Evolutionary conservation across 371 early-diverging fungal species (phyloP), one percentile per base, ranked within the genome.

Genomic region (Conidiobolus incongruus): DNA sequence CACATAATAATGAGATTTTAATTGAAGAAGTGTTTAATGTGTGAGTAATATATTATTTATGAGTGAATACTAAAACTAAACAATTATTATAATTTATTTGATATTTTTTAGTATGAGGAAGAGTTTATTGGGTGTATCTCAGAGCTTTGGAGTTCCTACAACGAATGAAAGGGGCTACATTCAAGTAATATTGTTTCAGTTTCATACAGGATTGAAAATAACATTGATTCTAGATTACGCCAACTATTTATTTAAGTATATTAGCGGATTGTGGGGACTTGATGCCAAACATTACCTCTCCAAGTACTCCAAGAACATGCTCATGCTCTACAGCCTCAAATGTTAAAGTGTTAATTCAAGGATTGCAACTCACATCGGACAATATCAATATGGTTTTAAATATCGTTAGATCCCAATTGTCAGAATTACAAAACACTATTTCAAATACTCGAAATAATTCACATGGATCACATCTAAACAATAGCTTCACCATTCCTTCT

Each of bases 191-290:
- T 33, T 33, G 6, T 16, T n/a, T n/a, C n/a, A n/a, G n/a, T n/a
- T n/a, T n/a, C n/a, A n/a, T 45, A 45, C 7, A 35, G 19, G 32
- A 38, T 32, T 21, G 23, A 20, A 24, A 45, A 21, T 43, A n/a
- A 19, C 23, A 20, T 36, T 34, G 26, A 15, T 5, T 35, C 3
- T 54, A 75, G 68, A 44, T 70, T 30, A 52, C 68, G 35, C 68
- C 78, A 4, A 63, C 63, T 21, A 59, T 82, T 7, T 61, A 75
- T 32, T 62, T 81, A 13, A 78, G 77, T 1, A 75, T 82, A 28
- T 67, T 81, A 33, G 81, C 77, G 2, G 81, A 82, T 47, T 73
- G 73, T 51, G 26, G 26, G 26, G 26, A 60, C 71, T 15, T 67
- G 70, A 47, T 65, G 77, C 51, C 68, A 69, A 47, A 55, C 63